Percentiles rank a stretch among this genome's conserved stretches.
Evolutionary conservation across 2,329 filamentous ascomycete species (phyloP).

Genomic region (Leptographium lundbergii): DNA sequence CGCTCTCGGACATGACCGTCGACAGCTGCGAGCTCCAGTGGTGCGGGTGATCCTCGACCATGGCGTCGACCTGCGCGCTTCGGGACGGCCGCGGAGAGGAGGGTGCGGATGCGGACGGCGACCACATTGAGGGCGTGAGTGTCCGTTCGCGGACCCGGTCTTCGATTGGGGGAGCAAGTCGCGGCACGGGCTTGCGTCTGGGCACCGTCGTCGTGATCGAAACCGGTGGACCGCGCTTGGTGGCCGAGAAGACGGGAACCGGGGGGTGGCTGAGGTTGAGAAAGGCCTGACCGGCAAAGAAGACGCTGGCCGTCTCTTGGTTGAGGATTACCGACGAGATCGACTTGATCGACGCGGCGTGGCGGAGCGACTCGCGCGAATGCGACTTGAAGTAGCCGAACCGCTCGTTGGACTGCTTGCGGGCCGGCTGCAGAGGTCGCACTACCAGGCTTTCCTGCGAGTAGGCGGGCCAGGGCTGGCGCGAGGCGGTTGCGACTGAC

Average conservation of each 20-base stretch:
- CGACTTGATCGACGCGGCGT: constrained; percentile 28
- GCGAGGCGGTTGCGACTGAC: constrained; percentile 20
- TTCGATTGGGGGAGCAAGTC: constrained; percentile 2
- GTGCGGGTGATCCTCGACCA: constrained; percentile 30
- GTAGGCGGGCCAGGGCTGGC: constrained; percentile 29
- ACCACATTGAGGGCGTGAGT: background rate
- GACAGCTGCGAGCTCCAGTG: constrained; percentile 54
- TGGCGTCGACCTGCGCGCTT: constrained; percentile 29
- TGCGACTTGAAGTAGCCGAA: constrained; percentile 35
- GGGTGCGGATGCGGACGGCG: background rate
- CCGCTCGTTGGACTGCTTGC: constrained; percentile 33
- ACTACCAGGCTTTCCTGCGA: constrained; percentile 51
- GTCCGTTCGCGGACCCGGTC: constrained; percentile 1
- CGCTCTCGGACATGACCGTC: constrained; percentile 50
- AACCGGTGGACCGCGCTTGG: constrained; percentile 2
- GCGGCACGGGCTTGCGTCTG: constrained; percentile 9
- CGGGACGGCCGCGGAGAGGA: constrained; percentile 8
- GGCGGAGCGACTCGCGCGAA: constrained; percentile 33
- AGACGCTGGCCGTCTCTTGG: constrained; percentile 30
- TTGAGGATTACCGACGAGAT: constrained; percentile 38
- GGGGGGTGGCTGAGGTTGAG: constrained; percentile 21
- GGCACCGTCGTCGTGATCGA: background rate
- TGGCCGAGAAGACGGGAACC: constrained; percentile 17
- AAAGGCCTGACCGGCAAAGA: constrained; percentile 27
- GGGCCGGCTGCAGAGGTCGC: constrained; percentile 37